Evolutionary conservation across 495 filamentous ascomycete genomes (phyloP).

Genomic region (Sordaria brevicollis): DNA sequence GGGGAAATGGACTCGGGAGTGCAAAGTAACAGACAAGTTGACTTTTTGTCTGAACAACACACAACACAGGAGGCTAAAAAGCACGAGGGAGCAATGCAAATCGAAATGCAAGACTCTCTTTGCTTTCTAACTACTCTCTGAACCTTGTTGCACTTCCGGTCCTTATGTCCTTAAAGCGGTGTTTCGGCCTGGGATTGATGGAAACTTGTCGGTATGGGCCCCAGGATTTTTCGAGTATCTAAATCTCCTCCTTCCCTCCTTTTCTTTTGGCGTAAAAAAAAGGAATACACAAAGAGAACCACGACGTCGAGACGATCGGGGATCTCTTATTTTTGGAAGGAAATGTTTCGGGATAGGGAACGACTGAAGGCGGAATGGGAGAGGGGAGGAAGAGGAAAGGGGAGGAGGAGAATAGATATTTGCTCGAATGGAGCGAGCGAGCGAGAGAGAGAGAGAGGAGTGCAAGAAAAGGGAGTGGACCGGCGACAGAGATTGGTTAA

Average conservation of each 20-base stretch:
- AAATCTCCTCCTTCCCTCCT: conserved; percentile 32
- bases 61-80: not conserved
- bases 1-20: not conserved
- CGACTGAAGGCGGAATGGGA: conserved; percentile 46
- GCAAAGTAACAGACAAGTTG: not conserved
- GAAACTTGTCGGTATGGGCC: conserved; percentile 18
- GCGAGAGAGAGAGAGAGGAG: conserved; percentile 17
- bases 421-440: conserved; percentile 29
- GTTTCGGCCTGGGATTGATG: conserved; percentile 7
- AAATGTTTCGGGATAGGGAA: conserved; percentile 34
- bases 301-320: not conserved
- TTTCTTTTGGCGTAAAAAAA: conserved; percentile 23
- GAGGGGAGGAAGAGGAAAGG: conserved; percentile 37
- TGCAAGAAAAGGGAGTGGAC: conserved; percentile 45
- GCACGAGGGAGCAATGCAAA: not conserved
- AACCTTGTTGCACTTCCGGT: not conserved
- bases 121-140: not conserved
- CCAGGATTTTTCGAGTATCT: conserved; percentile 20
- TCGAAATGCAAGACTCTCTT: not conserved
- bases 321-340: conserved; percentile 27
- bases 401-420: conserved; percentile 45
- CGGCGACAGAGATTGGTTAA: conserved; percentile 36
- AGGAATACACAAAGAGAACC: conserved; percentile 18
- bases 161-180: conserved; percentile 13
- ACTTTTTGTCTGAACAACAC: conserved; percentile 1